Evolutionary conservation across 2,329 filamentous ascomycete species (phyloP).

Genomic region (Hypocrella siamensis): DNA sequence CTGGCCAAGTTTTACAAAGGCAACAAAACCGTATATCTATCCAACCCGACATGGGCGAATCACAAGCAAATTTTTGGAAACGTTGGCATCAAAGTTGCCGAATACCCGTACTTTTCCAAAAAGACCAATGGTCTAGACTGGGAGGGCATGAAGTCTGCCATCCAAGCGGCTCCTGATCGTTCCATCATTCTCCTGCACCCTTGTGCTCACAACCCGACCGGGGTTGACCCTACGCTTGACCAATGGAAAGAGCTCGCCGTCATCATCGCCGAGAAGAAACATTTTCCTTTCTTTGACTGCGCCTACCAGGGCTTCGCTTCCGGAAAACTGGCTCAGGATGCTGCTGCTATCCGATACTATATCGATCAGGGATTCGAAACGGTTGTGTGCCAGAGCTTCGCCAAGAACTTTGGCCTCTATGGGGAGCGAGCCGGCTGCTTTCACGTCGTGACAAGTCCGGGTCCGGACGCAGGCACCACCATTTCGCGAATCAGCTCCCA

Average conservation of each 20-base stretch:
- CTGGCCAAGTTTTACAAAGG: conserved; percentile 77
- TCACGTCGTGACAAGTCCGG: conserved; percentile 73
- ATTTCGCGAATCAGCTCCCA: conserved; percentile 63
- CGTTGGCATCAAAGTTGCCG: conserved; percentile 59
- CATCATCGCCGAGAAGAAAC: conserved; percentile 59
- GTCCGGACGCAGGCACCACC: conserved; percentile 46
- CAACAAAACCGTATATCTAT: conserved; percentile 71
- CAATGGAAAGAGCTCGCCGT: conserved; percentile 87
- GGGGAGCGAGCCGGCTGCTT: conserved; percentile 93
- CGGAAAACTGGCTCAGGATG: conserved; percentile 70
- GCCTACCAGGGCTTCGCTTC: conserved; percentile 98
- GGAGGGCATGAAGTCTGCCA: conserved; percentile 63
- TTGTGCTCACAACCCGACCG: conserved; percentile 96
- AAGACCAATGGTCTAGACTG: conserved; percentile 85
- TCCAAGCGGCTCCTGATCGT: conserved; percentile 56
- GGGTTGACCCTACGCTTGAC: conserved; percentile 82
- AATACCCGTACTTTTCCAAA: conserved; percentile 89
- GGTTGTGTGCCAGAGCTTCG: conserved; percentile 81
- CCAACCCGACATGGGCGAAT: conserved; percentile 94
- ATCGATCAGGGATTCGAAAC: conserved; percentile 82
- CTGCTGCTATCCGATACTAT: conserved; percentile 89
- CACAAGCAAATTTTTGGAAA: conserved; percentile 98
- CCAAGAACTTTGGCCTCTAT: conserved; percentile 96
- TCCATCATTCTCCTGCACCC: conserved; percentile 86
- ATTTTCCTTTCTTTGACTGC: conserved; percentile 97